Evolutionary conservation across 2,329 filamentous ascomycete genomes (phyloP), one percentile per base, ranked within the genome.

Genomic region (Beauveria caledonica): DNA sequence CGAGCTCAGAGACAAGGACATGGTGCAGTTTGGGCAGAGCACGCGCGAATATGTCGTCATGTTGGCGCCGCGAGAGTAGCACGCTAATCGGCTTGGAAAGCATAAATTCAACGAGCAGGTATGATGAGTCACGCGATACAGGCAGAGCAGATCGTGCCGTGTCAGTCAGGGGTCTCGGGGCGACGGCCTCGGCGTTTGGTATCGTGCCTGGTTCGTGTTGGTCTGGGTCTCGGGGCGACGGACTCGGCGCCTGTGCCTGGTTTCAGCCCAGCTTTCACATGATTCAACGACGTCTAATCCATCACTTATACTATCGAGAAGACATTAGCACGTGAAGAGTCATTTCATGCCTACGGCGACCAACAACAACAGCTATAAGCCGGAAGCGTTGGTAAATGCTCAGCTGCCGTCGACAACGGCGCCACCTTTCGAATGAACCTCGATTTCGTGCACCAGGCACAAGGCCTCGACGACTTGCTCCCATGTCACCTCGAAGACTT

Each of bases 11-110:
- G 88, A 94, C 71, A 92, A 92, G 75, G 94, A 99, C 73, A 85
- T 99, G 70, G 73, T 99, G 61, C 85, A 85, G 69, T 95, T 99
- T 75, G 94, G 92, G 10, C 81, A 89, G 62, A 96, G 91, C 70
- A 88, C 89, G 62, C 84, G 92, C 68, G 94, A 99, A 74, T 99
- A 97, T 73, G 91, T 99, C n/a, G 73, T 97, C 62, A 94, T 97
- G 90, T 80, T 97, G 62, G 80, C 83, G 40, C 80, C 81, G 3
- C 74, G 74, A 54, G 72, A 76, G 50, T 81, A 64, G 49, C 33
- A 58, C 15, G 9, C 33, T 11, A 8, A 39, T 27, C 2, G 19
- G 33, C 56, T 42, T 33, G 36, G 9, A 11, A 44, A 42, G 46
- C n/a, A 29, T 27, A 39, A 44, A 25, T 10, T 8, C 6, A 13